phyloP scores from a whole-genome alignment of 108 stramenopile genomes.

The Cyclotella cryptica region DNA sequence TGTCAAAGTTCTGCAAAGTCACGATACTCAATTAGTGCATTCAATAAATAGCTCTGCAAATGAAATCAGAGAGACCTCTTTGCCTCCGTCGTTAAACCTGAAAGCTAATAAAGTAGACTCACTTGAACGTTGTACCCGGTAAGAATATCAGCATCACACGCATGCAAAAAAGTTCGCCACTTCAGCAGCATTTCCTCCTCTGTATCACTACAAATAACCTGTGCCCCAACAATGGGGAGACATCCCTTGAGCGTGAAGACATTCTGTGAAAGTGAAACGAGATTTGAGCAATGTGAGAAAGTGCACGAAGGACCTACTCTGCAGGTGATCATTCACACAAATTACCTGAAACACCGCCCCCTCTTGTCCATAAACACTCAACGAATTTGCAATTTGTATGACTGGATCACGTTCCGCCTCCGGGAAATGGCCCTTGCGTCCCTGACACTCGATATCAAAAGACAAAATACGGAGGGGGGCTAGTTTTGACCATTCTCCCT shows the following conservation, averaged over 20 bases:
- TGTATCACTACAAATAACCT: slow-evolving; percentile 93
- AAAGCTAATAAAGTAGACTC: background rate
- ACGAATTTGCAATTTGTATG: slow-evolving; percentile 98
- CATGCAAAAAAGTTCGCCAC: slow-evolving; percentile 93
- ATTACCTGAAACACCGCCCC: slow-evolving; percentile 68
- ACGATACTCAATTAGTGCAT: too few relatives aligned
- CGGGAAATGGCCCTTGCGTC: slow-evolving; percentile 96
- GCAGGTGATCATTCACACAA: background rate
- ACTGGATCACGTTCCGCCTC: slow-evolving; percentile 99
- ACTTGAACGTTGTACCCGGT: slow-evolving; percentile 94
- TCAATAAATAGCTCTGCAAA: too few relatives aligned
- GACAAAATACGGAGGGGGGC: slow-evolving; percentile 97
- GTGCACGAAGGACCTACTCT: too few relatives aligned
- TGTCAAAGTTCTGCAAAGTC: slow-evolving; percentile 93
- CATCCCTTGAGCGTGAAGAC: slow-evolving; percentile 98
- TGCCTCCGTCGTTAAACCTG: background rate
- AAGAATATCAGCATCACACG: slow-evolving; percentile 96
- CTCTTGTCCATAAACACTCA: slow-evolving; percentile 89
- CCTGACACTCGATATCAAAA: slow-evolving; percentile 99
- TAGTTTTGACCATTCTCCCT: slow-evolving; percentile 96
- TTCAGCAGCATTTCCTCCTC: slow-evolving; percentile 94
- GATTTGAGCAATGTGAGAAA: background rate
- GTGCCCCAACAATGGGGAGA: slow-evolving; percentile 97
- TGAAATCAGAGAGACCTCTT: too few relatives aligned
- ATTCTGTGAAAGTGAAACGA: slow-evolving; percentile 44